Evolutionary conservation across 2,329 filamentous ascomycete genomes (phyloP).

Genomic region (Penicillium sp.): DNA sequence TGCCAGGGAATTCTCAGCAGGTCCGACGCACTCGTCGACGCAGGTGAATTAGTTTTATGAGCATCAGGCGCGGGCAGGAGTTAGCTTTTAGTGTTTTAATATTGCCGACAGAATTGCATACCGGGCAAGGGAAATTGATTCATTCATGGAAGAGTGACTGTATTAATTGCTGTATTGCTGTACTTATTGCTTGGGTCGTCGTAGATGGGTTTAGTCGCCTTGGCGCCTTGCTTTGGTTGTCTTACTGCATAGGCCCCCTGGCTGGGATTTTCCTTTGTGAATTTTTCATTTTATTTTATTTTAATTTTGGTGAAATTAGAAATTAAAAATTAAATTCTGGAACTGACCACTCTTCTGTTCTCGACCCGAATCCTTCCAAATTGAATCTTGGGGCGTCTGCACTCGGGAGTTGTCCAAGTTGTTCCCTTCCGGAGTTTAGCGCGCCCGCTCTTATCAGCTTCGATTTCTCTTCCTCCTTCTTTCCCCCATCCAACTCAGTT

Average conservation of each 20-base stretch:
- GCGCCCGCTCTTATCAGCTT: slow-evolving; percentile 23
- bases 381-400: no score
- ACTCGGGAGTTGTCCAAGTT: slow-evolving; percentile 7
- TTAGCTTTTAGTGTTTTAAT: slow-evolving; percentile 7
- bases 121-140: no score
- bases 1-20: slow-evolving; percentile 19
- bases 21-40: slow-evolving; percentile 27
- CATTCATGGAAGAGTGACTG: not conserved
- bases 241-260: slow-evolving; percentile 8
- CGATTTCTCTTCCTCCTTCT: slow-evolving; percentile 28
- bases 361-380: not conserved
- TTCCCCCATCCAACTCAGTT: slow-evolving; percentile 23
- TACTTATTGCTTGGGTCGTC: no score
- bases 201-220: no score
- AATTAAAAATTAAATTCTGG: no score
- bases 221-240: slow-evolving; percentile 20
- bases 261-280: slow-evolving; percentile 3
- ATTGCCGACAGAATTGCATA: not conserved
- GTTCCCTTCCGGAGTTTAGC: slow-evolving; percentile 22
- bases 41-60: slow-evolving; percentile 11
- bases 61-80: slow-evolving; percentile 22
- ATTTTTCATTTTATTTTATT: not conserved
- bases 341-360: no score
- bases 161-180: not conserved
- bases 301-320: not conserved